Evolutionary conservation across 2,329 filamentous ascomycete genomes (phyloP).

Genomic region (Tolypocladium endophyticum): DNA sequence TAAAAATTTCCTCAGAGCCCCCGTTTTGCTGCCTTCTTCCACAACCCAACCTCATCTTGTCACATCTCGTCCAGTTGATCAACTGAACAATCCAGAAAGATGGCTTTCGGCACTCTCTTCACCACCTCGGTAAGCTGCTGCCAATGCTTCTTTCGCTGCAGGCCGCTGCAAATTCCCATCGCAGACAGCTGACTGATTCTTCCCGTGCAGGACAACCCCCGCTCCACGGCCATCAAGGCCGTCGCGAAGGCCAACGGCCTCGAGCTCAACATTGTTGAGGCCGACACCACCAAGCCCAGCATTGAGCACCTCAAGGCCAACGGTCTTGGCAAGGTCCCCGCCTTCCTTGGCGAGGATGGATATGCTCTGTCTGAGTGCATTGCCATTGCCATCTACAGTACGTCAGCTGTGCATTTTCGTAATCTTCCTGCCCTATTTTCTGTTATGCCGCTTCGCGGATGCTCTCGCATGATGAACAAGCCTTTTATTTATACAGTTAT

Average conservation of each 20-base stretch:
- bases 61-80: constrained; percentile 3
- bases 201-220: constrained; percentile 65
- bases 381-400: constrained; percentile 96
- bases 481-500: constrained; percentile 78
- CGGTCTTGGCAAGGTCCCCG: constrained; percentile 82
- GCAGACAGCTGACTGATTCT: constrained; percentile 10
- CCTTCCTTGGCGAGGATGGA: constrained; percentile 87
- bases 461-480: constrained; percentile 56
- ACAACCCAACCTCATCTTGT: constrained; percentile 7
- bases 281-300: constrained; percentile 52
- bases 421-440: not conserved
- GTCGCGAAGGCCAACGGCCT: constrained; percentile 97
- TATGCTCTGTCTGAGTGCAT: constrained; percentile 82
- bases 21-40: constrained; percentile 7
- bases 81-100: constrained; percentile 40
- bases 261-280: constrained; percentile 76
- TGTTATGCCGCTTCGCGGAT: not conserved
- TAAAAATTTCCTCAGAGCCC: constrained; percentile 22
- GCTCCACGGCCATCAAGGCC: constrained; percentile 77
- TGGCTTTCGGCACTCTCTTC: constrained; percentile 98
- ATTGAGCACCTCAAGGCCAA: constrained; percentile 77
- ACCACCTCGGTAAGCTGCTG: constrained; percentile 56
- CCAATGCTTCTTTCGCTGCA: constrained; percentile 1
- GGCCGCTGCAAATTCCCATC: constrained; percentile 6
- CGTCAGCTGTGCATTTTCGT: constrained; percentile 21